phyloP scores from a whole-genome alignment of 1,139 yeast species.

The Suzukiozyma palmioleophila region DNA sequence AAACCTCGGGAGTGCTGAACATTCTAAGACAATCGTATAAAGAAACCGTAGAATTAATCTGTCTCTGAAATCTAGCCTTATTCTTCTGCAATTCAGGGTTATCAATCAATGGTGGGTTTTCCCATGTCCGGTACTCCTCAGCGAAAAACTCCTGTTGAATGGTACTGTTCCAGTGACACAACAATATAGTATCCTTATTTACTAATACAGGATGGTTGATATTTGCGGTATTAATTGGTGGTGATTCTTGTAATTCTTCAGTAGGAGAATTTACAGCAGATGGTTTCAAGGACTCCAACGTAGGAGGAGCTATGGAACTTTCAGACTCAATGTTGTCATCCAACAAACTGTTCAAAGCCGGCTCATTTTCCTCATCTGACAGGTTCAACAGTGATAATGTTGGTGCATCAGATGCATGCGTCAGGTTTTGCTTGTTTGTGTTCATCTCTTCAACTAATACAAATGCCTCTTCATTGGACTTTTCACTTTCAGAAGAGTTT shows the following conservation, averaged over 20 bases:
- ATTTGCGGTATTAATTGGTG: conserved; percentile 5
- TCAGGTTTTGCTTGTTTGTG: conserved; percentile 2
- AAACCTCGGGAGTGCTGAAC: conserved; percentile 78
- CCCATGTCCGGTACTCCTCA: conserved; percentile 49
- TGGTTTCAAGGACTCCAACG: conserved; percentile 18
- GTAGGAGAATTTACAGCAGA: conserved; percentile 22
- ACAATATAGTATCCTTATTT: conserved; percentile 44
- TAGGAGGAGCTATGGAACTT: conserved; percentile 13
- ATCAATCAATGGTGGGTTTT: conserved; percentile 42
- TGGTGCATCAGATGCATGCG: conserved; percentile 4
- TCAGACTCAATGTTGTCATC: conserved; percentile 11
- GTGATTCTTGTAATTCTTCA: conserved; percentile 9
- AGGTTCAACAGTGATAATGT: conserved; percentile 6
- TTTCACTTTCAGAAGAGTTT: conserved; percentile 1
- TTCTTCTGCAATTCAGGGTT: conserved; percentile 51
- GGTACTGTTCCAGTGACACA: conserved; percentile 67
- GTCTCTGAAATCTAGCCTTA: conserved; percentile 33
- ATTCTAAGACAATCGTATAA: conserved; percentile 70
- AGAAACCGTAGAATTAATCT: conserved; percentile 49
- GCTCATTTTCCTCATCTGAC: conserved; percentile 19
- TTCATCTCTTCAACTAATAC: conserved; percentile 16
- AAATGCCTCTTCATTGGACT: conserved; percentile 15
- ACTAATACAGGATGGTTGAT: conserved; percentile 21
- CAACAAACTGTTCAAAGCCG: conserved; percentile 21
- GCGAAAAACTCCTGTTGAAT: conserved; percentile 49